Base-by-base conservation (phyloP, 1,284 basidiomycete species). In the Ceratobasidium sp. region DNA sequence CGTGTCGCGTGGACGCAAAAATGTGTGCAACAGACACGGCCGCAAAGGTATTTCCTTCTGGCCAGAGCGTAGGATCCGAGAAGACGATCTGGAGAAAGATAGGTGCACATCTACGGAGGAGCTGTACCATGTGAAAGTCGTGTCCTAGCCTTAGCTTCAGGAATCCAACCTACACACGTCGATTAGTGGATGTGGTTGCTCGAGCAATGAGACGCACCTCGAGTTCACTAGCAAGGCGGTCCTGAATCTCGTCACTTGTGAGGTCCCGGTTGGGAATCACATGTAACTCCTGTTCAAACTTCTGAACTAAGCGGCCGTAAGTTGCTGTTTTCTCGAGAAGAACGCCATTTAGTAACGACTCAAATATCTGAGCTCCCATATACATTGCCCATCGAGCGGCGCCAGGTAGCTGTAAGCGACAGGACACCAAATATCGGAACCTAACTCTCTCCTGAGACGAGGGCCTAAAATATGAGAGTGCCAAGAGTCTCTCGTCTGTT, bases 21-120 rank as follows among this genome's bases (percentile, higher is more conserved):
- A 49, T 18, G 21, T 43, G 28, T 18, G 43, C 21, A 13, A 70
- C 35, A 5, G 67, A 55, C 5, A 70, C 38, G 5, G 18, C 32
- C 13, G 28, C 23, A 5, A 43, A 41, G 28, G 28, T 14, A 21
- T 41, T 18, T 0, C 16, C 14, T 3, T 8, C 4, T 30, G 67
- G 55, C 67, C 67, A 58, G 55, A 70, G 32, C 1, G 41, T 50
- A 7, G 67, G 30, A n/a, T 58, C 49, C 13, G 67, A 58, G 28
- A 35, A 70, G 2, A 38, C 67, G 16, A 70, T 23, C 32, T 70
- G 38, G 13, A 58, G 52, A 49, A 70, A 70, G 5, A 23, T 59
- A 14, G 67, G 55, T 4, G 63, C 61, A 9, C 35, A 13, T 4
- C 49, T 14, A 14, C 30, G 61, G 1, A 63, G 61, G 13, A 63